Evolutionary conservation across 202 grass and related monocot genomes (phyloP), one percentile per base, ranked within the genome.

Genomic region (Eragrostis tef): DNA sequence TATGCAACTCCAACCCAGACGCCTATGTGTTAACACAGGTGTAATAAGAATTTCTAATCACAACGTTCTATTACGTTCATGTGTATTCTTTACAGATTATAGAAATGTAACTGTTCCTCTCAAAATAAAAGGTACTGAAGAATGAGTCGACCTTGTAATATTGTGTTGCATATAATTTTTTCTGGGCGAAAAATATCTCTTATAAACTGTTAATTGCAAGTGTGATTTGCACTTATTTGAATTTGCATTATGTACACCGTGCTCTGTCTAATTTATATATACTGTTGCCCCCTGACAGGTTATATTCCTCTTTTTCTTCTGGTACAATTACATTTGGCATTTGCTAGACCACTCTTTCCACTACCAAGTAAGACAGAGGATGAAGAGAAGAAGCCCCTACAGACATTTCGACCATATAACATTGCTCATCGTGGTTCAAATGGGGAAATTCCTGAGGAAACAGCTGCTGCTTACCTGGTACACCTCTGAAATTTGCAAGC

Each of bases 381-480:
- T 65, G 72, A 83, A 83, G 44, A 74, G 14, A 98, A 85, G 69
- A 88, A 71, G 70, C 72, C 86, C 59, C 67, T 98, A 79, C 95
- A 98, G 60, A 94, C 80, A 31, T 94, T 69, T 80, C 90, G 95
- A 25, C 90, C 95, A 70, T 98, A 93, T 84, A 98, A 98, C 68
- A 93, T 98, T 88, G 95, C 95, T 79, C 95, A 98, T 75, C 88
- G 95, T 62, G 95, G 95, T 21, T 98, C 95, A 82, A 94, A 98
- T 20, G 95, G 95, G 43, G 95, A 98, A 93, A 94, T 98, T 88
- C 95, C 95, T 50, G 95, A 94, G 85, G 95, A 98, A 94, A 98
- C 92, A 73, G 59, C 79, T 53, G 88, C 77, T 81, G 95, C 95
- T 83, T 98, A 98, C 81, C 60, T 91, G 95, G 95, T 98, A 94